Percentiles rank a stretch among this genome's conserved stretches.
phyloP scores from a whole-genome alignment of 805 yeast genomes.

The Candida xyloterini region DNA sequence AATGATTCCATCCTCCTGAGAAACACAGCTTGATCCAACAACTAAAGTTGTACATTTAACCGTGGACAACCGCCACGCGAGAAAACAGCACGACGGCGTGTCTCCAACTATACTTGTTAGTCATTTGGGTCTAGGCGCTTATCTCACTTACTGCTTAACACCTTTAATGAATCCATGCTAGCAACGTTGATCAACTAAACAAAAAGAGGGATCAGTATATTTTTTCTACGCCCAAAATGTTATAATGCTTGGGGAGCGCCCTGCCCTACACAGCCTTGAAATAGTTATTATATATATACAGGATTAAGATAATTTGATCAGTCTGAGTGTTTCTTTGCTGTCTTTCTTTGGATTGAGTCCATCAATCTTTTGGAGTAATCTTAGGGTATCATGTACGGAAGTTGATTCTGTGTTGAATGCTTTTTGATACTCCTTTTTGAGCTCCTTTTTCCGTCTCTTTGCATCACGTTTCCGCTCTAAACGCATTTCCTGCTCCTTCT shows the following conservation, averaged over 20 bases:
- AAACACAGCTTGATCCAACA: constrained; percentile 18
- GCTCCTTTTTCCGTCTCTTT: constrained; percentile 23
- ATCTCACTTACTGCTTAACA: constrained; percentile 18
- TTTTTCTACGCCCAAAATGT: constrained; percentile 8
- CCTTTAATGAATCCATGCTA: constrained; percentile 15
- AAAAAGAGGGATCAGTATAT: constrained; percentile 8
- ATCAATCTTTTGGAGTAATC: too few species aligned
- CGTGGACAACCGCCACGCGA: constrained; percentile 30
- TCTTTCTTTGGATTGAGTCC: constrained; percentile 21
- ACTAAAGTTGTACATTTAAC: constrained; percentile 16
- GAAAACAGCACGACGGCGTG: constrained; percentile 27
- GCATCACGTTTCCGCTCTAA: constrained; percentile 26
- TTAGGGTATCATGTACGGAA: too few species aligned
- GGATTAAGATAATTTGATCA: constrained; percentile 11
- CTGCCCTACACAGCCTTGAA: constrained; percentile 9
- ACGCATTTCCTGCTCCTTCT: constrained; percentile 32
- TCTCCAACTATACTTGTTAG: constrained; percentile 29
- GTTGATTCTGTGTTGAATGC: constrained; percentile 24
- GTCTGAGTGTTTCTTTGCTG: constrained; percentile 27
- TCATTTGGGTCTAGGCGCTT: not conserved
- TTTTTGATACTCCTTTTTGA: constrained; percentile 24
- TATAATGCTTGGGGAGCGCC: not conserved
- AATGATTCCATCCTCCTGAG: constrained; percentile 10
- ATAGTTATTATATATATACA: constrained; percentile 4
- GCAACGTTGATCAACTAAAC: not conserved